phyloP scores from a whole-genome alignment of 371 early-diverging fungal genomes.

The Mucor saturninus region DNA sequence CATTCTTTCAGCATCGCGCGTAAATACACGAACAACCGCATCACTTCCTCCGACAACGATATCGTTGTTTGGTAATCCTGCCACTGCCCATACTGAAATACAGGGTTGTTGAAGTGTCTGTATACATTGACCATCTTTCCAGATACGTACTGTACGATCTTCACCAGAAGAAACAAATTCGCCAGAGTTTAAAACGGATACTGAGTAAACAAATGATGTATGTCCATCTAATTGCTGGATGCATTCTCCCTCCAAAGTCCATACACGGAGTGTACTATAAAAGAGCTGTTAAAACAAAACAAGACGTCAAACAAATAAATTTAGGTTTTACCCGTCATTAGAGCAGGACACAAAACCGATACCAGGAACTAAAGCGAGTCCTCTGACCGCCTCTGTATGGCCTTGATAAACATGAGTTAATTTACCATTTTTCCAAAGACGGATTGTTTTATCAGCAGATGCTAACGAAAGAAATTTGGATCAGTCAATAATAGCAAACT shows the following conservation, averaged over 20 bases:
- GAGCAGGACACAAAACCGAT: constrained; percentile 84
- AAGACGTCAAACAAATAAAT: neutral
- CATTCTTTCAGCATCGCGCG: constrained; percentile 62
- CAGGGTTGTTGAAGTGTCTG: constrained; percentile 91
- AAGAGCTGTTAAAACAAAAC: neutral
- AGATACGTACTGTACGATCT: constrained; percentile 89
- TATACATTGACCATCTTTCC: constrained; percentile 74
- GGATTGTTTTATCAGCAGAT: constrained; percentile 94
- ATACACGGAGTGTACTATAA: constrained; percentile 76
- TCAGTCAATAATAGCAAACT: too few species aligned
- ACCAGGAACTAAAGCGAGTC: constrained; percentile 67
- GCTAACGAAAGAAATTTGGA: constrained; percentile 41
- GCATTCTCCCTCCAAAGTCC: constrained; percentile 78
- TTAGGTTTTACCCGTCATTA: constrained; percentile 78
- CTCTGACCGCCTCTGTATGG: constrained; percentile 92
- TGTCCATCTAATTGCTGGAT: constrained; percentile 86
- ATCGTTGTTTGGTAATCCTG: constrained; percentile 82
- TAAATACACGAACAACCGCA: constrained; percentile 81
- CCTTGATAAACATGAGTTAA: constrained; percentile 75
- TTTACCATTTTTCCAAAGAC: constrained; percentile 82
- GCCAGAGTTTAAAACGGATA: constrained; percentile 72
- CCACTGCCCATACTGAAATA: constrained; percentile 91
- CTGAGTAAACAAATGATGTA: constrained; percentile 91
- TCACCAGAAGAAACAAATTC: constrained; percentile 92
- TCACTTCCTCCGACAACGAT: constrained; percentile 90